phyloP scores from a whole-genome alignment of 2,329 filamentous ascomycete species.

The Apiospora pterosperma region DNA sequence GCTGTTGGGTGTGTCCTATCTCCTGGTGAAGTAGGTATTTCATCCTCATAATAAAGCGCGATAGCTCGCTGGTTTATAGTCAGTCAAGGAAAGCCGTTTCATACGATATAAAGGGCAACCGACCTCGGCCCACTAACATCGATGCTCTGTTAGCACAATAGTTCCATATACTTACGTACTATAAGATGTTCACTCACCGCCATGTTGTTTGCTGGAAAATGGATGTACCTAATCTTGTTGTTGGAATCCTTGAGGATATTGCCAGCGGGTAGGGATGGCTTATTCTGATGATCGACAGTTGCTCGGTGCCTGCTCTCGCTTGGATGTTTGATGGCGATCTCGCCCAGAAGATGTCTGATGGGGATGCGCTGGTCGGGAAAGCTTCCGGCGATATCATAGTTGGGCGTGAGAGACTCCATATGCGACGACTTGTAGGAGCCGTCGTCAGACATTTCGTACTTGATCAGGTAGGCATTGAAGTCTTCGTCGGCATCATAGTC shows the following conservation, averaged over 20 bases:
- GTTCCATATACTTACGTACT: slow-evolving; percentile 1
- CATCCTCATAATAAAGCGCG: slow-evolving; percentile 9
- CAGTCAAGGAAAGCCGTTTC: background rate
- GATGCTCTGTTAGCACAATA: background rate
- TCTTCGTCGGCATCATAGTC: slow-evolving; percentile 17
- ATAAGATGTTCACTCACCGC: slow-evolving; percentile 13
- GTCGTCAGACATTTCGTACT: slow-evolving; percentile 6
- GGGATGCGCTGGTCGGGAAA: slow-evolving; percentile 22
- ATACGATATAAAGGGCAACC: background rate
- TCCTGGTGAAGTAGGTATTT: slow-evolving; percentile 6
- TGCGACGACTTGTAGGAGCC: background rate
- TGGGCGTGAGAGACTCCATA: background rate
- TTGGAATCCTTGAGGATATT: slow-evolving; percentile 5
- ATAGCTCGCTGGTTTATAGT: slow-evolving; percentile 15
- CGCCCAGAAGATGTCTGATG: slow-evolving; percentile 9
- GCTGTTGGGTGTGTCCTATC: slow-evolving; percentile 21
- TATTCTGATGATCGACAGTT: background rate
- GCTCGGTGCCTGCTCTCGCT: background rate
- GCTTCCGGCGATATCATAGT: slow-evolving; percentile 9
- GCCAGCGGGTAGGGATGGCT: background rate
- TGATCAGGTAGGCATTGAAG: slow-evolving; percentile 17
- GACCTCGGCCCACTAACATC: slow-evolving; percentile 26
- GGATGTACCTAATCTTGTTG: slow-evolving; percentile 19
- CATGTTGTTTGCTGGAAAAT: slow-evolving; percentile 32
- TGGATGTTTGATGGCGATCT: background rate